phyloP scores from a whole-genome alignment of 2,329 filamentous ascomycete genomes.

The Acrocalymma vagum region DNA sequence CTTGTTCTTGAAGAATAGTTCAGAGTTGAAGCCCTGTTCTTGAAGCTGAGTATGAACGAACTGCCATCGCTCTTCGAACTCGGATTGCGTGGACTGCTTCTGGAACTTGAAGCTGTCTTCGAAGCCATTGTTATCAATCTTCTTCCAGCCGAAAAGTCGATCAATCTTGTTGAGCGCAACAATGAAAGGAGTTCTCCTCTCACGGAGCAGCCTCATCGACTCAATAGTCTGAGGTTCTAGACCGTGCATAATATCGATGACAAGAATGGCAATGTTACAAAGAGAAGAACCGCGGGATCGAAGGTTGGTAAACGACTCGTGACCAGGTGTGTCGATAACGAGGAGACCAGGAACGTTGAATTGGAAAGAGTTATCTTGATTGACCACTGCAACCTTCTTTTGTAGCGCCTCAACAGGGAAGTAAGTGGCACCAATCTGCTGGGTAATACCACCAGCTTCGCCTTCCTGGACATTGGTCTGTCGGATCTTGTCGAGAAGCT shows the following conservation, averaged over 20 bases:
- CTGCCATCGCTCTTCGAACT: conserved; percentile 89
- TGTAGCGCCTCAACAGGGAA: conserved; percentile 94
- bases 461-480: conserved; percentile 99
- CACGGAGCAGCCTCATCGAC: conserved; percentile 92
- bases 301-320: conserved; percentile 99
- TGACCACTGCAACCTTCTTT: conserved; percentile 93
- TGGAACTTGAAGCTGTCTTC: conserved; percentile 89
- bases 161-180: conserved; percentile 99
- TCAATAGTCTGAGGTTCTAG: conserved; percentile 96
- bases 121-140: conserved; percentile 98
- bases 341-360: conserved; percentile 98
- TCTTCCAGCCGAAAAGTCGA: conserved; percentile 98
- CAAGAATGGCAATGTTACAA: conserved; percentile 98
- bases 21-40: conserved; percentile 97
- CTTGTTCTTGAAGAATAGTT: conserved; percentile 98
- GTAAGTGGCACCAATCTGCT: conserved; percentile 99
- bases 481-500: conserved; percentile 96
- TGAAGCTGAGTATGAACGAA: conserved; percentile 93
- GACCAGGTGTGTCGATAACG: conserved; percentile 97
- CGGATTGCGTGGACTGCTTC: conserved; percentile 90
- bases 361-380: conserved; percentile 87
- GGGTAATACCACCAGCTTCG: conserved; percentile 98
- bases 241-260: conserved; percentile 99
- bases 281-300: conserved; percentile 96
- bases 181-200: conserved; percentile 96